phyloP scores from a whole-genome alignment of 176 grass and related monocot genomes.

The Carex myosuroides region DNA sequence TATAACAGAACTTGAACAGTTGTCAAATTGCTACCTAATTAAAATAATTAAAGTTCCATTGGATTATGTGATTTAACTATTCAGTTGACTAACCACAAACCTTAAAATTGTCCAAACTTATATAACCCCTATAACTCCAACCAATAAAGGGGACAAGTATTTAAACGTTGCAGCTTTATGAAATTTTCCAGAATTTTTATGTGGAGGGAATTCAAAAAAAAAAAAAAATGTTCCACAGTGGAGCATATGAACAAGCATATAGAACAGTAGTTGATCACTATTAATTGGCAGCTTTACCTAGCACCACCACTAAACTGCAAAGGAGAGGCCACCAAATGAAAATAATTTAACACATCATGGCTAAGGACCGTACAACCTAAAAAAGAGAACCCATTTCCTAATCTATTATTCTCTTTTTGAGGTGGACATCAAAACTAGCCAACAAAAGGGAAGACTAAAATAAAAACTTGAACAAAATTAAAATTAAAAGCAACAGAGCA shows the following conservation, averaged over 20 bases:
- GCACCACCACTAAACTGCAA: conserved; percentile 3
- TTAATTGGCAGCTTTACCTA: conserved; percentile 15
- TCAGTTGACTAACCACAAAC: neutral
- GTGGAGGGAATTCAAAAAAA: neutral
- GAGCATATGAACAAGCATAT: conserved; percentile 4
- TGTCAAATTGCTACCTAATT: neutral
- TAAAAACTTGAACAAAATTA: neutral
- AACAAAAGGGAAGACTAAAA: neutral
- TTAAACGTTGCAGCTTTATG: neutral
- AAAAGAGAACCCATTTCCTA: conserved; percentile 12
- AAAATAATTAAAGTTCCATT: neutral
- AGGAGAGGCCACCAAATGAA: conserved; percentile 15
- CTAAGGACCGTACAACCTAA: conserved; percentile 1
- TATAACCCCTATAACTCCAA: neutral
- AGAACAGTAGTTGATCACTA: conserved; percentile 14
- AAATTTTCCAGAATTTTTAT: neutral
- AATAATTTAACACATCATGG: conserved; percentile 15
- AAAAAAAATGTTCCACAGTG: neutral
- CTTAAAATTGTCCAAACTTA: neutral
- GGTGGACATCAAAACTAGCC: conserved; percentile 10
- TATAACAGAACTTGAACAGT: neutral
- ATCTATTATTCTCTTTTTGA: conserved; percentile 10
- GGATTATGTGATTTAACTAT: neutral
- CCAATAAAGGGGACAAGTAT: neutral
- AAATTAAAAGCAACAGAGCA: conserved; percentile 1